These are phyloP conservation scores for Geosmithia morbida DNA, from an alignment of 2,329 filamentous ascomycete species.

Conservation along the genomic window DNA sequence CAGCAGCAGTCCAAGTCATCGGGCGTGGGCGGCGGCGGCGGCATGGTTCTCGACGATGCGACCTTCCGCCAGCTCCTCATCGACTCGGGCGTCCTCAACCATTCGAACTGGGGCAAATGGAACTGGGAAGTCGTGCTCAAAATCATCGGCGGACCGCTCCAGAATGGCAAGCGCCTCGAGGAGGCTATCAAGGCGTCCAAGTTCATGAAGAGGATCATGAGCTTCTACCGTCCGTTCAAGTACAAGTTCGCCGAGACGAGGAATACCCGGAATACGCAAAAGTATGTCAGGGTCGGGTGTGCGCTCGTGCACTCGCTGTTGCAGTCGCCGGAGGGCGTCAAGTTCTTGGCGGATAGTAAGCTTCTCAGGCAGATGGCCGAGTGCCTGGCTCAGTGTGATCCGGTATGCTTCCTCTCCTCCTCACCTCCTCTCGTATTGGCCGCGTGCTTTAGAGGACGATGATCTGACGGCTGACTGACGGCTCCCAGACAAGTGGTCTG, in stretches of 20 bases:
- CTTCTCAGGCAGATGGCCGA: conserved; percentile 86
- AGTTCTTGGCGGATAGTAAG: conserved; percentile 83
- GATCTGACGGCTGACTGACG: background rate
- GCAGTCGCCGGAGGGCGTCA: conserved; percentile 71
- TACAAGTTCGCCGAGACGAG: conserved; percentile 83
- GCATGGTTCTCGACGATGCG: conserved; percentile 38
- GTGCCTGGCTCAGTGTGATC: conserved; percentile 88
- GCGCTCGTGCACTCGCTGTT: conserved; percentile 75
- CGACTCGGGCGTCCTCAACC: conserved; percentile 76
- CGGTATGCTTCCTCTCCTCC: conserved; percentile 33
- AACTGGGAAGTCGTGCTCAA: conserved; percentile 89
- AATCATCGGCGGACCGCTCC: conserved; percentile 83
- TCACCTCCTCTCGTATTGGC: background rate
- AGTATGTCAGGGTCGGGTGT: conserved; percentile 83
- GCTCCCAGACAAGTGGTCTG: conserved; percentile 45
- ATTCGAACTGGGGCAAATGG: conserved; percentile 89
- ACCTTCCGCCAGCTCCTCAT: conserved; percentile 51
- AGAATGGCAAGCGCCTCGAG: conserved; percentile 81
- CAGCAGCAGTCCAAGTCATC: conserved; percentile 35
- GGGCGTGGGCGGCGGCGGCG: no score
- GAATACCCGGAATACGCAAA: conserved; percentile 85
- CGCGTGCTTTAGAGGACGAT: conserved; percentile 7
- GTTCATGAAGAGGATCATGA: conserved; percentile 87
- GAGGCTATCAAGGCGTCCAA: conserved; percentile 92
- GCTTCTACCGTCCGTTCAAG: conserved; percentile 95